A percentile compares a stretch with the other conserved stretches of the same genome.
Evolutionary conservation across 169 alveolate genomes (phyloP).

Genomic region (Plasmodium berghei): DNA sequence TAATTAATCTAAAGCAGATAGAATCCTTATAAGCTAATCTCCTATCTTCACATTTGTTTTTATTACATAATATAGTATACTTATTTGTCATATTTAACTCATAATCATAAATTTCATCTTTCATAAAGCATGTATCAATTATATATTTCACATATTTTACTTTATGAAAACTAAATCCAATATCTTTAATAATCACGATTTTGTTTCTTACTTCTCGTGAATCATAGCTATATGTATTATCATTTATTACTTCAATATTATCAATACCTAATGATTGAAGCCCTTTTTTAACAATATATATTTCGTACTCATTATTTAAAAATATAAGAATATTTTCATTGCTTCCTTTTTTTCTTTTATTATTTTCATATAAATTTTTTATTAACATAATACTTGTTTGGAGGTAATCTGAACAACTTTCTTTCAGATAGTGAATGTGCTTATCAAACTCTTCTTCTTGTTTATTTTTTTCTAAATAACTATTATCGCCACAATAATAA

Average conservation of each 20-base stretch:
- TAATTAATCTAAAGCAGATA: slow-evolving; percentile 61
- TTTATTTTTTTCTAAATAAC: neutral
- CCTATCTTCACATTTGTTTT: slow-evolving; percentile 72
- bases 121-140: slow-evolving; percentile 69
- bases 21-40: slow-evolving; percentile 14
- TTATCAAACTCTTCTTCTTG: slow-evolving; percentile 1
- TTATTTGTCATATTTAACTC: slow-evolving; percentile 46
- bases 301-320: slow-evolving; percentile 74
- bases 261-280: slow-evolving; percentile 22
- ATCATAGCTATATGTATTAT: slow-evolving; percentile 12
- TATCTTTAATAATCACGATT: slow-evolving; percentile 40
- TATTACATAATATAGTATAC: slow-evolving; percentile 59
- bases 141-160: slow-evolving; percentile 55
- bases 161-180: slow-evolving; percentile 16
- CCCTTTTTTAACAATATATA: slow-evolving; percentile 45
- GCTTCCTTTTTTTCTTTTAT: slow-evolving; percentile 20
- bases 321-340: slow-evolving; percentile 42
- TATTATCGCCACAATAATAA: neutral
- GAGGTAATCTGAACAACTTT: slow-evolving; percentile 65
- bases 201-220: slow-evolving; percentile 26
- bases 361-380: slow-evolving; percentile 19
- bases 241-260: slow-evolving; percentile 33
- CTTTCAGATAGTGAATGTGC: slow-evolving; percentile 48
- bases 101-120: slow-evolving; percentile 62
- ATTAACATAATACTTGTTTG: slow-evolving; percentile 38